phyloP scores from a whole-genome alignment of 1,284 basidiomycete genomes.

The Pyrrhoderma noxium region DNA sequence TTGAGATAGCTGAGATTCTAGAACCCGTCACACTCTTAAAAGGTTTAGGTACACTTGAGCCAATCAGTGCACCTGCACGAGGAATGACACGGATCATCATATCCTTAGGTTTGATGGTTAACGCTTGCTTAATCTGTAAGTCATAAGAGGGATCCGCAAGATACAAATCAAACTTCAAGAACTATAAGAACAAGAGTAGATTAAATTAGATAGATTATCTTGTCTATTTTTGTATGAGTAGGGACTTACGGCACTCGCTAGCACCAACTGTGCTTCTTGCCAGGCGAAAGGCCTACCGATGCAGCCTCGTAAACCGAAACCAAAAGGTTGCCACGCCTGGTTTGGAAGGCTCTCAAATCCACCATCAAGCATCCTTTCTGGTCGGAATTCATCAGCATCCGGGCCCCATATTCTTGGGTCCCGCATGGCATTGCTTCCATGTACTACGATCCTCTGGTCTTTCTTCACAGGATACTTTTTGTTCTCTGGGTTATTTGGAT shows the following conservation, averaged over 20 bases:
- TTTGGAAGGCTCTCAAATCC: constrained; percentile 39
- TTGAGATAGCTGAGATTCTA: too few relatives aligned
- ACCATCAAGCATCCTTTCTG: constrained; percentile 43
- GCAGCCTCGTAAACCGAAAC: constrained; percentile 37
- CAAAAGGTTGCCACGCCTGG: constrained; percentile 42
- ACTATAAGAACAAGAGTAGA: too few relatives aligned
- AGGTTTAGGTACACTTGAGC: constrained; percentile 3
- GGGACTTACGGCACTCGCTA: constrained; percentile 35
- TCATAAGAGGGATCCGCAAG: constrained; percentile 37
- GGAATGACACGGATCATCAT: constrained; percentile 37
- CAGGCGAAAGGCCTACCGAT: constrained; percentile 41
- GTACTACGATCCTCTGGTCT: constrained; percentile 28
- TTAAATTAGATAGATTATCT: too few relatives aligned
- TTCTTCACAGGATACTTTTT: constrained; percentile 35
- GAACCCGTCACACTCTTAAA: background rate
- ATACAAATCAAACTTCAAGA: constrained; percentile 34
- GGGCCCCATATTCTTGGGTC: constrained; percentile 44
- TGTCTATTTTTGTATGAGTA: too few relatives aligned
- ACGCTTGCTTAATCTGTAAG: constrained; percentile 37
- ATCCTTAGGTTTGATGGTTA: constrained; percentile 42
- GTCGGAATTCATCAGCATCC: constrained; percentile 37
- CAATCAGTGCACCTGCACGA: constrained; percentile 21
- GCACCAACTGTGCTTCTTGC: constrained; percentile 40
- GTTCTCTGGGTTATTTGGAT: constrained; percentile 10
- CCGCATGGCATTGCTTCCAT: constrained; percentile 31